Percentiles rank a stretch among this genome's conserved stretches.
phyloP scores from a whole-genome alignment of 768 basidiomycete genomes.

The Symmetrospora coprosmae region DNA sequence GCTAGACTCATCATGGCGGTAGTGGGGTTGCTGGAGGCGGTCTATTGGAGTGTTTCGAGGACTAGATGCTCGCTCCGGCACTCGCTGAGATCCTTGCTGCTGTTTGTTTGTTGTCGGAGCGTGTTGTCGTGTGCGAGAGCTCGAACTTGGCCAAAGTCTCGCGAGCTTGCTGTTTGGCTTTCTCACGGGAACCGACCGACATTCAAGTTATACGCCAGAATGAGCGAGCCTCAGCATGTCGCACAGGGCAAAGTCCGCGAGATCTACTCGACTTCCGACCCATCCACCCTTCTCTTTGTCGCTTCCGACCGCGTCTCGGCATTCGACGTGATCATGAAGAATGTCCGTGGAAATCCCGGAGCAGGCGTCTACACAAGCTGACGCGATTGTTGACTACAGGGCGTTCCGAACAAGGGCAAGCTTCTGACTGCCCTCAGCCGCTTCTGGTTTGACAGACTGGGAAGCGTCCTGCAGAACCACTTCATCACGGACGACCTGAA shows the following conservation, averaged over 20 bases:
- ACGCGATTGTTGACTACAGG: constrained; percentile 43
- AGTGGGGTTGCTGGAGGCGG: no score
- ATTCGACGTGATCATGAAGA: constrained; percentile 85
- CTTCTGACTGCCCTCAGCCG: constrained; percentile 76
- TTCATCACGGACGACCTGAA: constrained; percentile 62
- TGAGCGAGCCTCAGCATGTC: constrained; percentile 41
- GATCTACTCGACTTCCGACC: constrained; percentile 62
- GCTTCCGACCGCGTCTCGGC: constrained; percentile 92
- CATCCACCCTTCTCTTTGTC: constrained; percentile 61
- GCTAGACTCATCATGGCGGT: constrained; percentile 13
- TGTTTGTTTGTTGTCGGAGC: no score
- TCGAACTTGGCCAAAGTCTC: no score
- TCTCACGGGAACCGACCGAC: no score
- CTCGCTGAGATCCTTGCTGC: neutral
- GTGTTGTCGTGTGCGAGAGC: no score
- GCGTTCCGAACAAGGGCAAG: constrained; percentile 84
- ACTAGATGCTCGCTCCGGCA: neutral
- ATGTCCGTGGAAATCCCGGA: constrained; percentile 47
- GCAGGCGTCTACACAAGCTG: neutral
- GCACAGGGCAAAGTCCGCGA: constrained; percentile 93
- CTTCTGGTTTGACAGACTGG: constrained; percentile 86
- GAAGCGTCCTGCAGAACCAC: constrained; percentile 52
- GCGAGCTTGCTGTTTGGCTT: no score
- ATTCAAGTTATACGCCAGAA: no score
- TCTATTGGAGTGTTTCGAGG: no score